A percentile compares a stretch with the other conserved stretches of the same genome.
Evolutionary conservation across 1,139 yeast species (phyloP).

Genomic region (Geotrichum phurueaensis): DNA sequence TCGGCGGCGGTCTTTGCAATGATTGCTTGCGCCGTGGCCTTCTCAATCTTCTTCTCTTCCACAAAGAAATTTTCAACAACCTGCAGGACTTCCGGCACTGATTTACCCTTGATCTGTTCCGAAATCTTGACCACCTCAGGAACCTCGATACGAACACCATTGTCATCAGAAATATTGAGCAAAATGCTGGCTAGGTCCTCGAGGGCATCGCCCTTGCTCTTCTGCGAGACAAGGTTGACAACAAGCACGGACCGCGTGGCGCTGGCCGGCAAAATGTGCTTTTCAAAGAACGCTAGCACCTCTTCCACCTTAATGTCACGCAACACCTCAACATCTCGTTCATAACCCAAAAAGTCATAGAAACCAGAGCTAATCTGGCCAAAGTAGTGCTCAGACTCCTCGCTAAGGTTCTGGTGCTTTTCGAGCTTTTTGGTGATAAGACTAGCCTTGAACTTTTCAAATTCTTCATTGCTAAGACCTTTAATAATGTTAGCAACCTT

Average conservation of each 20-base stretch:
- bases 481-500: slow-evolving; percentile 38
- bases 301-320: slow-evolving; percentile 51
- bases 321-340: slow-evolving; percentile 52
- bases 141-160: too few relatives aligned
- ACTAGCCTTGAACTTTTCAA: slow-evolving; percentile 62
- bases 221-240: too few relatives aligned
- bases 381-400: slow-evolving; percentile 67
- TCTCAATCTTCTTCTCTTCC: too few relatives aligned
- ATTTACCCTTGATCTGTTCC: too few relatives aligned
- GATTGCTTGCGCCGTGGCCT: too few relatives aligned
- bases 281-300: slow-evolving; percentile 49
- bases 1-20: slow-evolving; percentile 16
- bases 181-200: too few relatives aligned
- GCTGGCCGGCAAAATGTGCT: slow-evolving; percentile 34
- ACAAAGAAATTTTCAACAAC: too few relatives aligned
- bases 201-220: too few relatives aligned
- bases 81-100: too few relatives aligned
- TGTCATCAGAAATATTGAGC: too few relatives aligned
- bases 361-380: slow-evolving; percentile 64
- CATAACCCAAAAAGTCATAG: slow-evolving; percentile 60
- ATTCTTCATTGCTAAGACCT: slow-evolving; percentile 54
- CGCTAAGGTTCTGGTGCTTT: slow-evolving; percentile 68
- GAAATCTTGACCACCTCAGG: too few relatives aligned
- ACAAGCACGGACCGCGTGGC: too few relatives aligned
- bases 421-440: slow-evolving; percentile 59